Evolutionary conservation across 208 protist species (phyloP).

Genomic region (Acanthamoeba lugdunensis): DNA sequence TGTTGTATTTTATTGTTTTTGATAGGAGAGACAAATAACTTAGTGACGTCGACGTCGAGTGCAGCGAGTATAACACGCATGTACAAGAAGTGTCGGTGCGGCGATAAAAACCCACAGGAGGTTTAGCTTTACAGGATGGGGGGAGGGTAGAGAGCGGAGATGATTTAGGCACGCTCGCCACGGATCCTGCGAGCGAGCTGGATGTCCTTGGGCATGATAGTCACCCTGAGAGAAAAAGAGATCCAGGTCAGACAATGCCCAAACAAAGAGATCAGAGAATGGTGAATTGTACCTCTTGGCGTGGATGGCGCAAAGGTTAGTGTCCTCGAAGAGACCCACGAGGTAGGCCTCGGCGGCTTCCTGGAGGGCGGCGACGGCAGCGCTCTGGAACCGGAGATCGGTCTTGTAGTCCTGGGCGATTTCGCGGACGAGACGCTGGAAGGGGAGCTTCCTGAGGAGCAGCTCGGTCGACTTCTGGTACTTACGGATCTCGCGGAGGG

Average conservation of each 20-base stretch:
- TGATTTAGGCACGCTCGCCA: conserved; percentile 91
- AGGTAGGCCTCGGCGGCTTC: conserved; percentile 93
- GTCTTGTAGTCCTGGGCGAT: conserved; percentile 95
- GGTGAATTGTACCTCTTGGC: conserved; percentile 43
- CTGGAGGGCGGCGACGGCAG: conserved; percentile 95
- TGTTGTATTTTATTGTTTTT: not conserved
- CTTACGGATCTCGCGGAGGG: conserved; percentile 97
- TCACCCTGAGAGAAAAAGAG: conserved; percentile 94
- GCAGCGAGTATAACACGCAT: conserved; percentile 33
- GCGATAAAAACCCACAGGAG: not conserved
- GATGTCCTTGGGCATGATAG: conserved; percentile 98
- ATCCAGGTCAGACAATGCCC: not conserved
- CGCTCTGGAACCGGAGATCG: conserved; percentile 93
- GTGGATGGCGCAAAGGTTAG: conserved; percentile 96
- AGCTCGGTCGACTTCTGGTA: conserved; percentile 98
- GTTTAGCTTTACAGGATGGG: conserved; percentile 38
- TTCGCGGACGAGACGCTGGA: conserved; percentile 98
- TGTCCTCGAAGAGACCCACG: conserved; percentile 90
- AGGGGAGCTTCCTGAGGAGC: conserved; percentile 97
- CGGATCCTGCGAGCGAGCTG: conserved; percentile 97
- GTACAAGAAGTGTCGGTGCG: not conserved
- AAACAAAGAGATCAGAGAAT: too few species aligned
- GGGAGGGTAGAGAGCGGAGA: not conserved
- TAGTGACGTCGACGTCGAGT: not conserved
- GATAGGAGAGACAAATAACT: not conserved